Conservation (phyloP, 2,329 filamentous ascomycete genomes). For the Sarocladium brachiariae region DNA sequence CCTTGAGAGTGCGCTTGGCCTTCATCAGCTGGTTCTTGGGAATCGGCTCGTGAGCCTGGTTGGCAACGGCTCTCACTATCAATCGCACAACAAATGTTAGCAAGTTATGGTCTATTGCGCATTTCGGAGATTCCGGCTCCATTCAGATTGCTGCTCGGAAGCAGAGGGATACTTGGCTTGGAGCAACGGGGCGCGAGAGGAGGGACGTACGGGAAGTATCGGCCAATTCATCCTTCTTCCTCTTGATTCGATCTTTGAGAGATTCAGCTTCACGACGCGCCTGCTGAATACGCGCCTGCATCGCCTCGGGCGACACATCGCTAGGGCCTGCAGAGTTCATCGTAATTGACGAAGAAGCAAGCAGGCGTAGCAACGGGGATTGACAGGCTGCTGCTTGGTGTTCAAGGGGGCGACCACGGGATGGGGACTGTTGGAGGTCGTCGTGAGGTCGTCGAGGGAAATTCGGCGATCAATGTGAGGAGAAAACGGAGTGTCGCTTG, state of each 20-base stretch:
- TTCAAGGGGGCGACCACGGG: neutral
- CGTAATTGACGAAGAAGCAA: conserved; percentile 21
- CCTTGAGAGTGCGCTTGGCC: conserved; percentile 92
- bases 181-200: neutral
- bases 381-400: neutral
- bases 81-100: conserved; percentile 17
- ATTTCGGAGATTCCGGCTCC: neutral
- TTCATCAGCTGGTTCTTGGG: conserved; percentile 93
- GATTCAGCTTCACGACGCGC: conserved; percentile 96
- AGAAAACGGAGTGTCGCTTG: conserved; percentile 6
- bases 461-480: neutral
- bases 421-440: neutral
- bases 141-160: no score
- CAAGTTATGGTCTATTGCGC: conserved; percentile 6
- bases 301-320: conserved; percentile 65
- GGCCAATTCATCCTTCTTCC: conserved; percentile 98
- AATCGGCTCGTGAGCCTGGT: conserved; percentile 85
- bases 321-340: conserved; percentile 53
- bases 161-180: no score
- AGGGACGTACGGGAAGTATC: conserved; percentile 84
- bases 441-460: neutral
- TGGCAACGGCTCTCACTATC: conserved; percentile 83
- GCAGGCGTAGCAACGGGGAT: neutral
- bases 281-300: conserved; percentile 89
- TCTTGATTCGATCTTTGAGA: conserved; percentile 97